phyloP scores from a whole-genome alignment of 345 rosid genomes.

The Populus davidiana region DNA sequence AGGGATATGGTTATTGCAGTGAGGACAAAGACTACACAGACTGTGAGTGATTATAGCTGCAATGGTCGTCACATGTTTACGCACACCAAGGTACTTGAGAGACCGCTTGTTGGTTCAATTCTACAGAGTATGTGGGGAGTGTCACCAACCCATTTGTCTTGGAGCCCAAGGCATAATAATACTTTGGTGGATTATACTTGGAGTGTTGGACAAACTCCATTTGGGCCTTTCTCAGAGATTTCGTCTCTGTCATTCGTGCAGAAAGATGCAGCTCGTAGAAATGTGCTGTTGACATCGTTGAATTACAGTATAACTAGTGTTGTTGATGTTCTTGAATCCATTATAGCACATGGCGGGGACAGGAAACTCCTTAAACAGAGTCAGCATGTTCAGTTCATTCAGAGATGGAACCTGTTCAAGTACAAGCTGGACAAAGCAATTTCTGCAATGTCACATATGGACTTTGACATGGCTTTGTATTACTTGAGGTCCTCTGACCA shows the following conservation, averaged over 20 bases:
- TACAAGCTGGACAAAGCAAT: slow-evolving; percentile 79
- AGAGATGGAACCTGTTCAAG: slow-evolving; percentile 84
- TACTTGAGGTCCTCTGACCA: slow-evolving; percentile 78
- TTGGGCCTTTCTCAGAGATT: slow-evolving; percentile 89
- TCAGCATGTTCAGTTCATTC: slow-evolving; percentile 59
- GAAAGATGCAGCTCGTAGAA: slow-evolving; percentile 91
- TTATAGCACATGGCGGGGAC: slow-evolving; percentile 80
- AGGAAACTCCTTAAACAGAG: slow-evolving; percentile 62
- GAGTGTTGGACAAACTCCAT: slow-evolving; percentile 97
- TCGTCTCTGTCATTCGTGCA: slow-evolving; percentile 81
- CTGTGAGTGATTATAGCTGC: slow-evolving; percentile 92
- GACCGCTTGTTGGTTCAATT: slow-evolving; percentile 85
- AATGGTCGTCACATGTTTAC: slow-evolving; percentile 89
- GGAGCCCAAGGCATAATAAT: slow-evolving; percentile 81
- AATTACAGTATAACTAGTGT: slow-evolving; percentile 82
- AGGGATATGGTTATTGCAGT: slow-evolving; percentile 93
- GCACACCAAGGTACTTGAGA: slow-evolving; percentile 73
- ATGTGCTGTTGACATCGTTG: slow-evolving; percentile 65
- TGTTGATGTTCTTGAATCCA: slow-evolving; percentile 65
- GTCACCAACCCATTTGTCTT: slow-evolving; percentile 78
- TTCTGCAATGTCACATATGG: slow-evolving; percentile 78
- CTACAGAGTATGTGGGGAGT: slow-evolving; percentile 99
- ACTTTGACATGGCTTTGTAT: slow-evolving; percentile 80
- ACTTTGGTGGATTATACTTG: slow-evolving; percentile 93
- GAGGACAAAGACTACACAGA: slow-evolving; percentile 75